Base-by-base conservation (phyloP, 139 green algal species). In the Nannochloris sp. region DNA sequence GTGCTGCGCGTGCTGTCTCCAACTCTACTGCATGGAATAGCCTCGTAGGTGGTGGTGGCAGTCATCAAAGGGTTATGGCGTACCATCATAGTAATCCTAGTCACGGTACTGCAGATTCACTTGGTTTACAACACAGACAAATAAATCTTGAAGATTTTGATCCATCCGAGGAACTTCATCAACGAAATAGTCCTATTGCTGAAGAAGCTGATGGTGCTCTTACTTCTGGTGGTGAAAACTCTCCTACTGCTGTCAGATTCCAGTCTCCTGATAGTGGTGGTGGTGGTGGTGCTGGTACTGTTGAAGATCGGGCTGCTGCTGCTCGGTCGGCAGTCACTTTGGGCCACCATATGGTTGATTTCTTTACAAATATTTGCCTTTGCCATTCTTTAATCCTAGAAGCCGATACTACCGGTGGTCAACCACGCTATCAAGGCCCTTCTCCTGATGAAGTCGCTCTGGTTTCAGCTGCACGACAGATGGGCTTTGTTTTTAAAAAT, bases 401-500 rank as follows among this genome's bases (percentile, higher is more conserved):
- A 64, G 39, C 65, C 7, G 54, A 58, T 38, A 27, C 23, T 24
- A 31, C 63, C 23, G 67, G n/a, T 25, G 64, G 46, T 6, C 45
- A 55, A 0, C 25, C 57, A 25, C 5, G 80, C 24, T 85, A 76
- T 56, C 72, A 85, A 85, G 88, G 90, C n/a, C 72, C 88, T 0
- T 96, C 87, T 0, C 93, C 93, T 9, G 93, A 99, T 71, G 93
- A 99, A 80, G 85, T 90, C 54, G 93, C 93, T 6, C 79, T 99
- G 47, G 92, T 99, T 59, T 78, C 93, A 38, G 93, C 87, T 12
- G 92, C 89, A 3, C 88, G 92, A 33, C 84, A 86, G 60, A 62
- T 97, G 45, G 92, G 92, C 31, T 96, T 92, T 71, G 78, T 82
- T 51, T 90, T 97, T 35, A 54, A 86, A 33, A 65, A 65, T 10